Percentiles rank a stretch among this genome's conserved stretches.
These are phyloP conservation scores for Cetraspora pellucida DNA, from an alignment of 192 early-diverging fungal genomes.

Conservation along the genomic window DNA sequence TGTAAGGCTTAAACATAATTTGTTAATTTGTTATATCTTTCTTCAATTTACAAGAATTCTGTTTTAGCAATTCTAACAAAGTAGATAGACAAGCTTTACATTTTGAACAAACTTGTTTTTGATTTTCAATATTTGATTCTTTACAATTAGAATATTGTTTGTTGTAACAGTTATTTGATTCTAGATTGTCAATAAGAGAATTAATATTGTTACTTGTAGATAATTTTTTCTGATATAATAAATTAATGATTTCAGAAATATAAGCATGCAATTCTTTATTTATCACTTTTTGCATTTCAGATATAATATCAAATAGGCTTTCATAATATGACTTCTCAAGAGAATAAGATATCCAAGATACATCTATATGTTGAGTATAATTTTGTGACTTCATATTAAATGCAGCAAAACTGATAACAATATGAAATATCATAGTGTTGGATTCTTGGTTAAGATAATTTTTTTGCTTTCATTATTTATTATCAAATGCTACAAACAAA, in stretches of 20 bases:
- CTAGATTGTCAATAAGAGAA: background rate
- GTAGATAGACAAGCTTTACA: constrained; percentile 1
- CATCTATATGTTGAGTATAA: constrained; percentile 13
- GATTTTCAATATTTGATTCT: constrained; percentile 27
- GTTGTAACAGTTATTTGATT: background rate
- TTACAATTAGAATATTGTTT: constrained; percentile 12
- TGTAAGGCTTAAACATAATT: constrained; percentile 6
- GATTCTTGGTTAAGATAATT: constrained; percentile 27
- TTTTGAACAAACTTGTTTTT: constrained; percentile 26
- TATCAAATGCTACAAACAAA: background rate
- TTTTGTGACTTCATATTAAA: constrained; percentile 33
- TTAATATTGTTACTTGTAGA: constrained; percentile 13
- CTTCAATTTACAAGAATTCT: background rate
- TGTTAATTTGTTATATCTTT: background rate
- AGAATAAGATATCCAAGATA: constrained; percentile 20
- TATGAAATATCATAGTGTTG: constrained; percentile 3
- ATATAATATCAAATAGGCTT: constrained; percentile 1
- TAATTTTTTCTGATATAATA: constrained; percentile 25
- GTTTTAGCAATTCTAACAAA: constrained; percentile 8
- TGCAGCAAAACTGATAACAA: background rate
- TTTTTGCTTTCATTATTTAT: constrained; percentile 20
- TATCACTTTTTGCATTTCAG: constrained; percentile 6
- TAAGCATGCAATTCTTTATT: constrained; percentile 27
- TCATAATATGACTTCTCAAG: constrained; percentile 17
- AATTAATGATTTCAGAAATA: constrained; percentile 13